These are phyloP conservation scores for Tolypocladium endophyticum DNA, from an alignment of 2,329 filamentous ascomycete species.

Conservation along the genomic window DNA sequence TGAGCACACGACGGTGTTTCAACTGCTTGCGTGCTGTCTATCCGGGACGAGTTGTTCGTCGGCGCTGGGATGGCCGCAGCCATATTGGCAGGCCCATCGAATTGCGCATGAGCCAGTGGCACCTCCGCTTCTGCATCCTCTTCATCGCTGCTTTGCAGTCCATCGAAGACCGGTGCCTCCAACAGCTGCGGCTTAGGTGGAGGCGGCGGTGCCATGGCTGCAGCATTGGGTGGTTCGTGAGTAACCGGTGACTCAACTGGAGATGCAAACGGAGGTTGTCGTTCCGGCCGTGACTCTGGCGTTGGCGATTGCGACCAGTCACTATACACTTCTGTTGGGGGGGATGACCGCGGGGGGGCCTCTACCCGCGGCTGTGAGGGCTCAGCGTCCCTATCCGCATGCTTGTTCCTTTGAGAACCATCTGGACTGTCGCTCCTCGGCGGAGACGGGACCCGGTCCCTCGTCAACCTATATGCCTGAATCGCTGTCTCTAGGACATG, in stretches of 20 bases:
- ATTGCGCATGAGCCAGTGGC: constrained; percentile 14
- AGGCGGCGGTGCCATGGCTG: constrained; percentile 5
- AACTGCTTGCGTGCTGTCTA: constrained; percentile 1
- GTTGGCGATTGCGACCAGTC: constrained; percentile 14
- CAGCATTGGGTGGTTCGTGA: constrained; percentile 13
- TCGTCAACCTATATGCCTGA: constrained; percentile 8
- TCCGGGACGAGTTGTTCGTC: constrained; percentile 4
- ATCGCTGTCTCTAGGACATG: constrained; percentile 22
- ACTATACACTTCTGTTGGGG: constrained; percentile 1
- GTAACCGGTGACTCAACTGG: constrained; percentile 11
- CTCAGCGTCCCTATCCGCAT: background rate
- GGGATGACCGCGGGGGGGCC: constrained; percentile 1
- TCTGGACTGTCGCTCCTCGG: background rate
- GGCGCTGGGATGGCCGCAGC: constrained; percentile 8
- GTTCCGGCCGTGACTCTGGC: constrained; percentile 1
- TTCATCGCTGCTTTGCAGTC: constrained; percentile 12
- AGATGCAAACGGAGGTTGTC: background rate
- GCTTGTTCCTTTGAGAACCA: background rate
- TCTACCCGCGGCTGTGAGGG: background rate
- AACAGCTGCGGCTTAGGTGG: background rate
- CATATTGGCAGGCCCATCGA: constrained; percentile 13
- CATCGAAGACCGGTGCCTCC: background rate
- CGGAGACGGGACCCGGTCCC: background rate
- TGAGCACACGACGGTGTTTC: constrained; percentile 23
- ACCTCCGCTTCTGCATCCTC: constrained; percentile 26